Base-by-base conservation (phyloP, 306 rosid genomes). In the Cyclanthera cordifolia region DNA sequence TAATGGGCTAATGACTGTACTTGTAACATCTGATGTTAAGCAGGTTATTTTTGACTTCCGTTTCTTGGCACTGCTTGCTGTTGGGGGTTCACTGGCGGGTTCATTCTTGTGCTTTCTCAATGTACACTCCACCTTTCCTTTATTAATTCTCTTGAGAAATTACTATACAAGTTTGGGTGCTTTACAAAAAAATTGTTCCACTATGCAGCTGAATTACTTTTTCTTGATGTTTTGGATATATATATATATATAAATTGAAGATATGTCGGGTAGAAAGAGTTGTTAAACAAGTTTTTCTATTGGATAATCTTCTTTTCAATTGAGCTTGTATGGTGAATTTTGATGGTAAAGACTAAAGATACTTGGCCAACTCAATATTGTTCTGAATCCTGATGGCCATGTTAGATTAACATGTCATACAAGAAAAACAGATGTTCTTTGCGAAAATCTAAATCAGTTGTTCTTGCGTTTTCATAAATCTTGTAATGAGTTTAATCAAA, bases 41-140 rank as follows among this genome's bases (percentile, higher is more conserved):
- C 95, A 93, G 99, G 57, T 76, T 25, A 90, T 93, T 76, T 93
- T 93, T 56, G 91, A 93, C 80, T 93, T 93, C 80, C 96, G 97
- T 12, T 93, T 93, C 85, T 79, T 93, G 88, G 99, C 99, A 23
- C 91, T 93, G 54, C 41, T 93, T 53, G 99, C 99, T 54, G 76
- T 93, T 75, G 99, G 76, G 72, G 99, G 99, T 51, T 93, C 99
- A 37, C 75, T 93, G 86, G 97, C 97, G 10, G 99, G 99, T 77
- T 90, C 97, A 14, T 80, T 93, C 43, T 71, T 93, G 84, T 93
- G 99, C 91, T 93, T 93, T 78, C 87, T 93, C 77, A 93, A 90
- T 76, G 99, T 93, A 85, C 59, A 43, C 79, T 68, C 84, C 15
- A 56, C 20, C 41, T 28, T 24, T 56, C 20, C 58, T 14, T 14